These are phyloP conservation scores for Epichloe brachyelytri DNA, from an alignment of 2,329 filamentous ascomycete genomes.

Conservation along the genomic window DNA sequence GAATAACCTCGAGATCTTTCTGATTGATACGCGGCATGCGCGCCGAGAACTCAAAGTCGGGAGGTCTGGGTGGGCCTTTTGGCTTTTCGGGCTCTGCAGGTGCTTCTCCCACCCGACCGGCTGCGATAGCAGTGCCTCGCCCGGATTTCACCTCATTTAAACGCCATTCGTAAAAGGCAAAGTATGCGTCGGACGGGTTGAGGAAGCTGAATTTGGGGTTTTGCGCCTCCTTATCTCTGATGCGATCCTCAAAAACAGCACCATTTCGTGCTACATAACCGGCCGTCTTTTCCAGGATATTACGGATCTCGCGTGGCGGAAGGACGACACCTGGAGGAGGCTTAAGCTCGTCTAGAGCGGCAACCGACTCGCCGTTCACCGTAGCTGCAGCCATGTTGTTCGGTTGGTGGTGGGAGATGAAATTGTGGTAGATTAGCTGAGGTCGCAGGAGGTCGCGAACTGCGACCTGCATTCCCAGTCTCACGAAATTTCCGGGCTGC, in stretches of 20 bases:
- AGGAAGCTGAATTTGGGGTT: slow-evolving; percentile 93
- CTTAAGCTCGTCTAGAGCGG: slow-evolving; percentile 54
- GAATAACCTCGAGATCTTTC: slow-evolving; percentile 66
- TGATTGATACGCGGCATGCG: slow-evolving; percentile 96
- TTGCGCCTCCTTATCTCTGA: slow-evolving; percentile 69
- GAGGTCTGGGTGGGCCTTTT: slow-evolving; percentile 71
- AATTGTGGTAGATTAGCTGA: not conserved
- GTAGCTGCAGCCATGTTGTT: slow-evolving; percentile 20
- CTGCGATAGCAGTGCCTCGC: slow-evolving; percentile 64
- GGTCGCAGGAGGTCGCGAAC: not conserved
- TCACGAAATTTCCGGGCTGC: not conserved
- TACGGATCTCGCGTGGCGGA: slow-evolving; percentile 78
- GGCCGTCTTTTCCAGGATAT: slow-evolving; percentile 82
- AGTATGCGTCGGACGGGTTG: slow-evolving; percentile 66
- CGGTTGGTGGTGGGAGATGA: slow-evolving; percentile 6
- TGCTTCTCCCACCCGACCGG: slow-evolving; percentile 57
- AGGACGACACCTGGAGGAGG: slow-evolving; percentile 74
- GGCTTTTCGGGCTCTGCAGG: slow-evolving; percentile 47
- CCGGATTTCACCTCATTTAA: slow-evolving; percentile 75
- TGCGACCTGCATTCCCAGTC: not conserved
- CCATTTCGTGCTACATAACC: slow-evolving; percentile 70
- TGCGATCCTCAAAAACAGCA: slow-evolving; percentile 62
- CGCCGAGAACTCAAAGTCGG: slow-evolving; percentile 84
- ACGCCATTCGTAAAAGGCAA: slow-evolving; percentile 83
- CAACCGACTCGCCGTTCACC: slow-evolving; percentile 40